A percentile compares a stretch with the other conserved stretches of the same genome.
These are phyloP conservation scores for Hypoxylon cercidicola DNA, from an alignment of 495 filamentous ascomycete species.

Conservation along the genomic window DNA sequence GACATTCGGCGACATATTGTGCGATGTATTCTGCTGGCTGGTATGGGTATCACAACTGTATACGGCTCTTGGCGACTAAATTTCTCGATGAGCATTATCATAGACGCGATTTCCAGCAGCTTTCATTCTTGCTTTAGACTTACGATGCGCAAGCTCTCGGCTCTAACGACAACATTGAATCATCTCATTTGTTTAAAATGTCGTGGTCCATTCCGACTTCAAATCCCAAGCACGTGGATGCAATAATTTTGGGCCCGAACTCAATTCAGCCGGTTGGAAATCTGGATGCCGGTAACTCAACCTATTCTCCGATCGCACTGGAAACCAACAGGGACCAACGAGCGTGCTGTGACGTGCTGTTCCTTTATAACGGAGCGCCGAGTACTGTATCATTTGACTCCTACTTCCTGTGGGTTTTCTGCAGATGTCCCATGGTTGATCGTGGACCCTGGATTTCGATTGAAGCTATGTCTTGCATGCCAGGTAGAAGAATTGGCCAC, in stretches of 20 bases:
- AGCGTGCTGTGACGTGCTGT: not conserved
- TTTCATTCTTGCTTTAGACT: conserved; percentile 3
- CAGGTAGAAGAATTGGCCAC: not conserved
- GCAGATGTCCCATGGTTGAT: conserved; percentile 28
- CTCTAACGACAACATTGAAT: not conserved
- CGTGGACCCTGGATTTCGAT: conserved; percentile 18
- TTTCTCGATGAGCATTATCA: conserved; percentile 1
- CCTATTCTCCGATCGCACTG: conserved; percentile 3
- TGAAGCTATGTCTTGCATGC: conserved; percentile 20
- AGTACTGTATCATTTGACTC: conserved; percentile 25
- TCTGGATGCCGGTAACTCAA: conserved; percentile 15
- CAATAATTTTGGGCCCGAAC: conserved; percentile 1
- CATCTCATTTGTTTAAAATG: conserved; percentile 7
- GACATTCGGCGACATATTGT: conserved; percentile 11
- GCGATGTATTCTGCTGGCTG: conserved; percentile 14
- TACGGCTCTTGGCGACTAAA: conserved; percentile 14
- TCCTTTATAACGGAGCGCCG: conserved; percentile 10
- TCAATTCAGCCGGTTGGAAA: conserved; percentile 20
- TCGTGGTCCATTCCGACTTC: conserved; percentile 38
- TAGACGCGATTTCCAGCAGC: conserved; percentile 11
- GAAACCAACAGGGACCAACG: conserved; percentile 10
- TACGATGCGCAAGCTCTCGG: conserved; percentile 5
- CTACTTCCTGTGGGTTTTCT: conserved; percentile 29
- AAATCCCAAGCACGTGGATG: conserved; percentile 39
- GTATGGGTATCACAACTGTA: conserved; percentile 8